Evolutionary conservation across 768 basidiomycete species (phyloP), one percentile per base, ranked within the genome.

Genomic region (Termitomyces sp.): DNA sequence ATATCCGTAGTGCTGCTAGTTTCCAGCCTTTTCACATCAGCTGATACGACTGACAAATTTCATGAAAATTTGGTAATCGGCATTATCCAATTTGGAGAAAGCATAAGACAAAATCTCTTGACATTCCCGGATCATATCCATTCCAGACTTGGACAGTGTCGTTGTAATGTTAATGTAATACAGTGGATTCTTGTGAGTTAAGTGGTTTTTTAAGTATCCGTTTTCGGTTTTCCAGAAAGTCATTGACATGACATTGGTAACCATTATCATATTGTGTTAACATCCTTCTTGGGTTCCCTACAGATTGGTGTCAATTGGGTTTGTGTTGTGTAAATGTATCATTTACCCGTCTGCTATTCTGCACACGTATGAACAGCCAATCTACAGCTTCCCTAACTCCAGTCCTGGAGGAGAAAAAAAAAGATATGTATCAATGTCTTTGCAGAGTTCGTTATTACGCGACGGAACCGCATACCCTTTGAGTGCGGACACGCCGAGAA

Each of bases 291-390:
- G 9, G 64, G 58, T 56, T 65, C 66, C 43, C 67, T 68, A 32
- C 2, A 42, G 10, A 22, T 28, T 3, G 42, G 22, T 14, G 34
- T 41, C 21, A 59, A 40, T 26, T 17, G 6, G 3, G 5, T 12
- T 3, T 19, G 21, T 3, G 1, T 32, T 6, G 34, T 21, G n/a
- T 41, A 4, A 17, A 53, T 17, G 24, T 68, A 14, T 17, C 17
- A 6, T 37, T 50, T 56, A 85, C 87, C n/a, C 83, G 81, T 59
- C 88, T 75, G 60, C 90, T 92, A 61, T 93, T 94, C 71, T 96
- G 93, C 5, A 97, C 94, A 0, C 94, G 81, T 53, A 95, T 83
- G 66, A 96, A 96, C 26, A 98, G 66, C 95, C 95, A 98, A 65
- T 97, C 90, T 2, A 97, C 90, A 0, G 90, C 93, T 48, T 89